Base-by-base conservation (phyloP, 176 grass and related monocot species). In the Metroxylon sagu region DNA sequence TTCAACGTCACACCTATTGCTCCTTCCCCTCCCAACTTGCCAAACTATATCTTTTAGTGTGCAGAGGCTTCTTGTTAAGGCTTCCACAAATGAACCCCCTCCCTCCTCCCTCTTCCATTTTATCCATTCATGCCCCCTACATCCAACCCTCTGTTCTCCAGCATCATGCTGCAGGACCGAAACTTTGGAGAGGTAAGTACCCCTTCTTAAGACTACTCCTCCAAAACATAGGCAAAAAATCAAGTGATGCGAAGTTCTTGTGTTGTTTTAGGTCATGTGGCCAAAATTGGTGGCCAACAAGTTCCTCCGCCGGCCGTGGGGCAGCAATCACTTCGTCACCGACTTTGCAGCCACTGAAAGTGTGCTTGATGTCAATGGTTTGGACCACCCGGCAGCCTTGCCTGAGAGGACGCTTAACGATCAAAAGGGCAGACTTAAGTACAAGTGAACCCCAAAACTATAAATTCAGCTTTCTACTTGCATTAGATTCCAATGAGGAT, bases 251-350 rank as follows among this genome's bases (percentile, higher is more conserved):
- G 21, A 59, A 66, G 63, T 48, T 55, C 1, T 73, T 61, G 4
- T 86, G 16, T 79, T 84, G 19, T 71, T 82, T 72, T 70, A 98
- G 93, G 75, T 89, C 48, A 76, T 77, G 53, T 76, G 80, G 76
- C 82, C 84, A 31, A 75, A 73, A 74, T 50, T 83, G 77, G 70
- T 76, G 39, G 66, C 78, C 52, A 83, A 71, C 64, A 92, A 98
- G 56, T 68, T 88, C 50, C 71, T 88, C 56, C 66, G 65, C 18
- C 59, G 29, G 50, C 68, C 93, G 0, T 77, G 76, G 59, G 83
- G 68, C 62, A 82, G 70, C 50, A 71, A 74, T 59, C 53, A 65
- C 57, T 85, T 80, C 23, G 17, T 80, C 25, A 64, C 83, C 16
- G 92, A 88, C 56, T 64, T 88, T 25, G 75, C 84, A 3, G 54